Conservation (phyloP, 768 basidiomycete genomes). For the Rossbeevera mucosa region DNA sequence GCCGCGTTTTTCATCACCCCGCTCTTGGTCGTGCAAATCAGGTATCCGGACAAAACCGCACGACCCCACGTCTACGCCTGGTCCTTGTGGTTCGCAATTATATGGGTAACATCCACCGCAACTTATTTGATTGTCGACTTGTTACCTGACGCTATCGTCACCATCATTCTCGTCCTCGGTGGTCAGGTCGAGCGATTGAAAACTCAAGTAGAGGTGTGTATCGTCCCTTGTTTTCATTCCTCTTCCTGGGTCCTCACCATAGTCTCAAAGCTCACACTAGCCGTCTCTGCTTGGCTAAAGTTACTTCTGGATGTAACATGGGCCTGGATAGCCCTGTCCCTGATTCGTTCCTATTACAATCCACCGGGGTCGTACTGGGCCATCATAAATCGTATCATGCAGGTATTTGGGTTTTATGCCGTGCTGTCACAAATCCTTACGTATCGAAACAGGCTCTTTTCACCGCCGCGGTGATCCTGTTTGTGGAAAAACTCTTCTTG, state of each 20-base stretch:
- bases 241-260: conserved; percentile 1
- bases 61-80: conserved; percentile 55
- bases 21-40: conserved; percentile 60
- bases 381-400: conserved; percentile 65
- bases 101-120: conserved; percentile 57
- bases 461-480: conserved; percentile 38
- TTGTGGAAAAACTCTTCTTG: conserved; percentile 57
- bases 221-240: background rate
- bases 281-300: conserved; percentile 70
- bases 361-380: conserved; percentile 67
- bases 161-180: conserved; percentile 49
- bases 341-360: conserved; percentile 51
- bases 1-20: conserved; percentile 64
- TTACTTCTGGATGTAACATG: conserved; percentile 60
- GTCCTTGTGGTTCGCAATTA: conserved; percentile 66
- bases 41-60: conserved; percentile 46
- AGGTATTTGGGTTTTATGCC: conserved; percentile 36
- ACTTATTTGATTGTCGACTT: conserved; percentile 65
- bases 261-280: conserved; percentile 50
- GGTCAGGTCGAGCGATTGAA: conserved; percentile 63
- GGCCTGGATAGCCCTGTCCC: conserved; percentile 71
- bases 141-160: conserved; percentile 53
- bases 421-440: conserved; percentile 5
- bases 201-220: conserved; percentile 59
- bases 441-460: conserved; percentile 39